Conservation (phyloP, 805 yeast genomes). For the Yamadazyma sp. region DNA sequence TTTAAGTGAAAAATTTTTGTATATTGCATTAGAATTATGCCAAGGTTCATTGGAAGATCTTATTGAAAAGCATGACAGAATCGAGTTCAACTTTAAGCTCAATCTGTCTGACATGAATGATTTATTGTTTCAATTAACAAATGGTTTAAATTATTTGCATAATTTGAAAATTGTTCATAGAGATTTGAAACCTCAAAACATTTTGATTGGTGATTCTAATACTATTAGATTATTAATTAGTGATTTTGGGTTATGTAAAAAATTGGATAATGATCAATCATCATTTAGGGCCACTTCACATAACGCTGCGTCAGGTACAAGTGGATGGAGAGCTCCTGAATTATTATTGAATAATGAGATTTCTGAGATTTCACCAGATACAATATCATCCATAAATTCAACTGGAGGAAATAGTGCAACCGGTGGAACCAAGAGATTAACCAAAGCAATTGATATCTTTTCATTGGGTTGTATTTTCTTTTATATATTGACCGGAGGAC, state of each 20-base stretch:
- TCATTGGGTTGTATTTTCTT: conserved; percentile 93
- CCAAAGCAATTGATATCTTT: conserved; percentile 89
- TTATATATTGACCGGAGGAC: conserved; percentile 77
- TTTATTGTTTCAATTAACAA: conserved; percentile 70
- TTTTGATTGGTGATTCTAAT: conserved; percentile 62
- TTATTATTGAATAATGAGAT: conserved; percentile 45
- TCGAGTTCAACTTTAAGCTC: conserved; percentile 9
- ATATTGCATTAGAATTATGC: conserved; percentile 91
- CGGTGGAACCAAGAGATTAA: conserved; percentile 53
- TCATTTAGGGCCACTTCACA: conserved; percentile 91
- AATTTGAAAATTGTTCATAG: conserved; percentile 89
- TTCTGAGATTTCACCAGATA: conserved; percentile 37
- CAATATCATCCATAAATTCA: conserved; percentile 27
- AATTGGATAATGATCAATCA: conserved; percentile 86
- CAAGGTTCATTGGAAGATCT: conserved; percentile 85
- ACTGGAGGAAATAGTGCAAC: conserved; percentile 11
- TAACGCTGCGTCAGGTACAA: conserved; percentile 86
- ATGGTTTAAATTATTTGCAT: conserved; percentile 84
- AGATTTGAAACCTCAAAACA: conserved; percentile 93
- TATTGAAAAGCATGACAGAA: conserved; percentile 47
- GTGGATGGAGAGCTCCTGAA: conserved; percentile 99
- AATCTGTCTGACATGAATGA: conserved; percentile 34
- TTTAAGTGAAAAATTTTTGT: conserved; percentile 67
- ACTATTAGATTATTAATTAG: conserved; percentile 72
- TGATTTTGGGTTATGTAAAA: conserved; percentile 94